Conservation (phyloP, 1,139 yeast genomes). For the Sugiyamaella neomexicana region DNA sequence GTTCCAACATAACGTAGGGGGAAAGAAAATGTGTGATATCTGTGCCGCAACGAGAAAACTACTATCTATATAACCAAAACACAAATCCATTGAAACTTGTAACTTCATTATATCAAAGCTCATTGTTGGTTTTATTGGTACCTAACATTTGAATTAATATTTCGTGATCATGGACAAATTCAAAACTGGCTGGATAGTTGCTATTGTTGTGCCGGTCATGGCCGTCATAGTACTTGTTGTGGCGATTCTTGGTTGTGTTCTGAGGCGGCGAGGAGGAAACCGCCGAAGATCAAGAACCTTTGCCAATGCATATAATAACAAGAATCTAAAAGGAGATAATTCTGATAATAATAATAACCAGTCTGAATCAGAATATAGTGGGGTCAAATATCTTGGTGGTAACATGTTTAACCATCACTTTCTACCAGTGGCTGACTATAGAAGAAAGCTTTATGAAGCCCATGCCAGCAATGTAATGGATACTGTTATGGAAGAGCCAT, state of each 20-base stretch:
- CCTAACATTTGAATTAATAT: background rate
- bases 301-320: slow-evolving; percentile 1
- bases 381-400: slow-evolving; percentile 4
- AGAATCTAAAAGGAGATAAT: slow-evolving; percentile 1
- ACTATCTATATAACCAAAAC: background rate
- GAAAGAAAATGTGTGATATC: background rate
- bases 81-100: background rate
- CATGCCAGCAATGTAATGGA: background rate
- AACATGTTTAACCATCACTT: slow-evolving; percentile 9
- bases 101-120: too few species aligned
- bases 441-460: slow-evolving; percentile 3
- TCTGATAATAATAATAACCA: background rate
- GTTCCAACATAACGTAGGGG: background rate
- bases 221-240: slow-evolving; percentile 25
- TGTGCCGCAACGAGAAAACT: background rate
- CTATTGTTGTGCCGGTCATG: slow-evolving; percentile 35
- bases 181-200: slow-evolving; percentile 31
- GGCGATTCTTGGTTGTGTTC: slow-evolving; percentile 20
- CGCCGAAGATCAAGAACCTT: background rate
- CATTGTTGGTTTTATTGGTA: background rate
- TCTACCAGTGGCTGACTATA: slow-evolving; percentile 12
- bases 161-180: slow-evolving; percentile 8
- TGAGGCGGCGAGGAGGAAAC: slow-evolving; percentile 7
- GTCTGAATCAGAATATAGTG: background rate
- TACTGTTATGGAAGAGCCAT: background rate